Percentiles rank a stretch among this genome's conserved stretches.
These are phyloP conservation scores for Ophiostoma sp. DNA, from an alignment of 2,329 filamentous ascomycete genomes.

Conservation along the genomic window DNA sequence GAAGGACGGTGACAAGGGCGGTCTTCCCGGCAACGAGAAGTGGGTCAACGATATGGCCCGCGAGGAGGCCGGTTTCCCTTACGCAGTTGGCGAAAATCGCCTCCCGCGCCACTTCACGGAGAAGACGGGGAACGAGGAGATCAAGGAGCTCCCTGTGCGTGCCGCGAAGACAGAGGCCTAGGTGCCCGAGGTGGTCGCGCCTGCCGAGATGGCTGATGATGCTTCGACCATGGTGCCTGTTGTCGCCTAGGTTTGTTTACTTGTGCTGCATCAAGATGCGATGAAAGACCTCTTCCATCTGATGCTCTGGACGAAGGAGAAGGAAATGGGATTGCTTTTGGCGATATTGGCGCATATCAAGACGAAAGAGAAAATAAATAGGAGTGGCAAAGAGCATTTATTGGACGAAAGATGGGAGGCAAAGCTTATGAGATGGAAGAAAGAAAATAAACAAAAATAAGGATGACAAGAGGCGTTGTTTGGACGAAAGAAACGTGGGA, in stretches of 20 bases:
- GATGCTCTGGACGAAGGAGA: neutral
- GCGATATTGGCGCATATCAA: neutral
- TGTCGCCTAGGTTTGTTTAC: neutral
- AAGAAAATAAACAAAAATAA: neutral
- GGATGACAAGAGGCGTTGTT: neutral
- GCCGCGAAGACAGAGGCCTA: neutral
- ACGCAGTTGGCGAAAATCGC: slow-evolving; percentile 59
- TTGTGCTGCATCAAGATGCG: neutral
- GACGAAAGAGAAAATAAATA: too few relatives aligned
- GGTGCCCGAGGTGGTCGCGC: neutral
- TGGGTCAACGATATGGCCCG: slow-evolving; percentile 78
- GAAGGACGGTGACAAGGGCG: slow-evolving; percentile 40
- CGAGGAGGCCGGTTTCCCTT: slow-evolving; percentile 61
- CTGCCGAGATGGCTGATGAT: neutral
- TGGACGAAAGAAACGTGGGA: neutral
- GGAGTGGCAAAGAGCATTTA: too few relatives aligned
- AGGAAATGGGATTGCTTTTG: neutral
- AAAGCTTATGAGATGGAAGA: too few relatives aligned
- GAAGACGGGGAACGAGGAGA: slow-evolving; percentile 37
- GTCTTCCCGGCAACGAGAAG: slow-evolving; percentile 57
- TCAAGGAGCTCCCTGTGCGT: slow-evolving; percentile 1
- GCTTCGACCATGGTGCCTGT: neutral
- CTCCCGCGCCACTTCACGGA: slow-evolving; percentile 53
- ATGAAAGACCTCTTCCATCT: too few relatives aligned
- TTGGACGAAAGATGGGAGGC: neutral